phyloP scores from a whole-genome alignment of 441 rosid genomes.

The Arabidopsis lyrata region DNA sequence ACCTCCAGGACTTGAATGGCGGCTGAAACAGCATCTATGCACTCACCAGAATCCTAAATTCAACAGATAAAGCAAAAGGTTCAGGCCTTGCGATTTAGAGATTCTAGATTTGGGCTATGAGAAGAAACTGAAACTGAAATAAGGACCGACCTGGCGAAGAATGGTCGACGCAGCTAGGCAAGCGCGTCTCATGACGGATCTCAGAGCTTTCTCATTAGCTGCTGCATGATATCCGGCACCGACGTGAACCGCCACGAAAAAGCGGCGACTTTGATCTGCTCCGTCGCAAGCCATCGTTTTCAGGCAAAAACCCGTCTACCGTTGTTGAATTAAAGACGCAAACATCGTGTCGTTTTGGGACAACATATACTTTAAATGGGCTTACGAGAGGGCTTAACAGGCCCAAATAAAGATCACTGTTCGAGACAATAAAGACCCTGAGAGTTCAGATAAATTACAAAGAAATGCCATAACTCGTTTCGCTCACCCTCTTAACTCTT shows the following conservation, averaged over 20 bases:
- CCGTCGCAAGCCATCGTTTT: slow-evolving; percentile 43
- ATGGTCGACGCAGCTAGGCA: slow-evolving; percentile 82
- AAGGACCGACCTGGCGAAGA: slow-evolving; percentile 83
- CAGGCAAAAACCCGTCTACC: slow-evolving; percentile 11
- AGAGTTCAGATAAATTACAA: slow-evolving; percentile 27
- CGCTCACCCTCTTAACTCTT: slow-evolving; percentile 19
- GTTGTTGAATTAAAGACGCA: not conserved
- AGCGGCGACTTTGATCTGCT: slow-evolving; percentile 56
- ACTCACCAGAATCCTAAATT: slow-evolving; percentile 70
- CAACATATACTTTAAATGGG: slow-evolving; percentile 9
- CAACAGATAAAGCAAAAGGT: slow-evolving; percentile 13
- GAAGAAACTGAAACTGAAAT: slow-evolving; percentile 13
- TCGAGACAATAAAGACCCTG: slow-evolving; percentile 8
- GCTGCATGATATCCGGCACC: slow-evolving; percentile 91
- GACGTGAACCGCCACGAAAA: slow-evolving; percentile 93
- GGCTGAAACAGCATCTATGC: slow-evolving; percentile 82
- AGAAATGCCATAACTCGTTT: slow-evolving; percentile 19
- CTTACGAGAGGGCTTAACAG: not conserved
- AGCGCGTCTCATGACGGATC: slow-evolving; percentile 91
- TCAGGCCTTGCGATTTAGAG: not conserved
- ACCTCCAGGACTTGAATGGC: slow-evolving; percentile 95
- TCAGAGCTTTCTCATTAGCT: slow-evolving; percentile 74
- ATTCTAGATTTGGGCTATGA: not conserved
- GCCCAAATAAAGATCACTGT: not conserved
- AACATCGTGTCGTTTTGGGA: slow-evolving; percentile 30